Evolutionary conservation across 139 green algal species (phyloP).

Genomic region (Chlamydomonas asymmetrica): DNA sequence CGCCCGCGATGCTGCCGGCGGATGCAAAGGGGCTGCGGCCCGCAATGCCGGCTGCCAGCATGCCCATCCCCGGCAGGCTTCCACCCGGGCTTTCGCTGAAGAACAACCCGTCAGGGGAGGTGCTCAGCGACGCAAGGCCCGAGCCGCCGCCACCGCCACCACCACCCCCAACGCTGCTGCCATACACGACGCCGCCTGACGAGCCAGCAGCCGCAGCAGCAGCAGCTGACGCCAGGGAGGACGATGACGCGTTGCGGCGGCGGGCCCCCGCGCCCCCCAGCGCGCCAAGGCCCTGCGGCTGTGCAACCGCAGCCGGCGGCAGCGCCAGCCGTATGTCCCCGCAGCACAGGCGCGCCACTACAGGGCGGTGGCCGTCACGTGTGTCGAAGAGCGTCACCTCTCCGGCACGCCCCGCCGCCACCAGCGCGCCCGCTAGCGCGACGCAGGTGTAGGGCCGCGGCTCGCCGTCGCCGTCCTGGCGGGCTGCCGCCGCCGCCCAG

Average conservation of each 20-base stretch:
- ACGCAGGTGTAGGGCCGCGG: slow-evolving; percentile 36
- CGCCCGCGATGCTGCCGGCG: too few relatives aligned
- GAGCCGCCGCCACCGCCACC: neutral
- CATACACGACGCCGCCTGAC: too few relatives aligned
- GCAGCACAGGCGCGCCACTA: slow-evolving; percentile 7
- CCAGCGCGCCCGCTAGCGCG: slow-evolving; percentile 30
- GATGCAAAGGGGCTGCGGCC: too few relatives aligned
- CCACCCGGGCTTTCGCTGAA: too few relatives aligned
- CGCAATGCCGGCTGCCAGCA: too few relatives aligned
- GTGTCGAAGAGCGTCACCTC: slow-evolving; percentile 39
- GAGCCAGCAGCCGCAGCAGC: neutral
- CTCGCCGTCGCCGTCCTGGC: neutral
- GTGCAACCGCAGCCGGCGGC: neutral
- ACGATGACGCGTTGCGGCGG: too few relatives aligned
- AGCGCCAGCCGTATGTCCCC: neutral
- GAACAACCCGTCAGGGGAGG: too few relatives aligned
- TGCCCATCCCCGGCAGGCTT: too few relatives aligned
- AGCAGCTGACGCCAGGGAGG: too few relatives aligned
- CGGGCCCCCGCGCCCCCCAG: too few relatives aligned
- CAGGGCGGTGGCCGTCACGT: neutral
- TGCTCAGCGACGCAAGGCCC: too few relatives aligned
- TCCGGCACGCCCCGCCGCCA: slow-evolving; percentile 38
- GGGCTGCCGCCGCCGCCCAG: neutral
- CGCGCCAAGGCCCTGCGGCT: neutral
- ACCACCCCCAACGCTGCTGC: neutral